Base-by-base conservation (phyloP, 805 yeast species). In the Barnettozyma sucrosica region DNA sequence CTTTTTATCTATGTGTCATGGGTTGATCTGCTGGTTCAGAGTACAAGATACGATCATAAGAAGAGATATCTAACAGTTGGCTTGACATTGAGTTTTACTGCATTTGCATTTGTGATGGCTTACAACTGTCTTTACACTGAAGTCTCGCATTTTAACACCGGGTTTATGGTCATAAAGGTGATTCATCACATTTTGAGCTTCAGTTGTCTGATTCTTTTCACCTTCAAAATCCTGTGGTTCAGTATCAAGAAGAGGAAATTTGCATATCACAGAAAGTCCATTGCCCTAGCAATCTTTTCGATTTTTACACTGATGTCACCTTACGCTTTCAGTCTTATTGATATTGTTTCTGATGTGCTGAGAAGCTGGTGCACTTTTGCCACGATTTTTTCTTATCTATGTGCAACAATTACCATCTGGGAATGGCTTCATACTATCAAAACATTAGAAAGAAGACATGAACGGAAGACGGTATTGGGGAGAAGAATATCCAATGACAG, bases 351-450 rank as follows among this genome's bases (percentile, higher is more conserved):
- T 21, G 59, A 59, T 30, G 67, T 73, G 70, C 63, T 73, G 23
- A 67, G 69, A n/a, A 69, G 69, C 13, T 76, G 84, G 71, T 71
- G 85, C 58, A 63, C 74, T 0, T 66, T 69, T 26, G 65, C 76
- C 5, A 56, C 72, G 11, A 67, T 75, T 4, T 70, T 80, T 36
- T 56, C 78, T 6, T 75, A 76, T 42, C 69, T 80, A 14, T 69
- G 79, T 32, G 63, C 79, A 4, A 65, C 75, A 16, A 76, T 81
- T 1, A 68, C 78, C 21, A 70, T 80, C 1, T 82, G 86, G 84
- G 88, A 83, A 63, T 80, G 88, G 83, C 62, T 80, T 9, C 76
- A 69, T 55, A 73, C 79, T 39, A 78, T 81, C 37, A 74, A 76
- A 51, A 57, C 69, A 16, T 58, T 76, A 38, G 83, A 79, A 51